phyloP scores from a whole-genome alignment of 2,329 filamentous ascomycete genomes.

The Neoascochyta sp. region DNA sequence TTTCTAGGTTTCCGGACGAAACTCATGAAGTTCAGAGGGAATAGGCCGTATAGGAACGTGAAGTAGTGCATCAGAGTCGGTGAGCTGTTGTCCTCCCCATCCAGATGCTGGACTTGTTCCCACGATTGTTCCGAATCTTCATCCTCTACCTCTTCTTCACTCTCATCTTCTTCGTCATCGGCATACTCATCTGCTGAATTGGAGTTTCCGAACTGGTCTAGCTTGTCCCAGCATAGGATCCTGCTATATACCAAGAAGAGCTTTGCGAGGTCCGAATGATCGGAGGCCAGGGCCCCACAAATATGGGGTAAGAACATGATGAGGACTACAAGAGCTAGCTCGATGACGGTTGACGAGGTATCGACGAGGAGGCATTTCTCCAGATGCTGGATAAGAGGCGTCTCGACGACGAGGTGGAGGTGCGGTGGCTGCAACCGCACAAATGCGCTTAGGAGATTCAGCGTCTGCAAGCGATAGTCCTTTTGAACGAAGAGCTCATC shows the following conservation, averaged over 20 bases:
- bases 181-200: constrained; percentile 10
- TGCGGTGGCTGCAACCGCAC: constrained; percentile 75
- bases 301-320: constrained; percentile 83
- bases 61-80: constrained; percentile 73
- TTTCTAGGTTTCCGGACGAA: constrained; percentile 79
- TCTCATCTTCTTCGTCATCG: constrained; percentile 27
- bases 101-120: constrained; percentile 61
- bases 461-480: constrained; percentile 59
- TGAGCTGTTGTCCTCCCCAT: constrained; percentile 51
- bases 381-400: constrained; percentile 66
- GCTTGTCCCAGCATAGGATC: constrained; percentile 72
- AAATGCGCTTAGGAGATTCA: constrained; percentile 68
- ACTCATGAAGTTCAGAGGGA: constrained; percentile 81
- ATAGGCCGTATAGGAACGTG: constrained; percentile 77
- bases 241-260: constrained; percentile 80
- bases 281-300: constrained; percentile 63
- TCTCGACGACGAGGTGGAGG: constrained; percentile 68
- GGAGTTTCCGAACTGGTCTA: constrained; percentile 30
- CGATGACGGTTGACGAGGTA: constrained; percentile 72
- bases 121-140: constrained; percentile 46
- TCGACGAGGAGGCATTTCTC: constrained; percentile 72
- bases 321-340: constrained; percentile 67
- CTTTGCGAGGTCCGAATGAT: constrained; percentile 58
- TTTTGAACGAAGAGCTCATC: constrained; percentile 64
- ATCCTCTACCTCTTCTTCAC: constrained; percentile 37